phyloP scores from a whole-genome alignment of 495 filamentous ascomycete genomes.

The Talaromyces liani region DNA sequence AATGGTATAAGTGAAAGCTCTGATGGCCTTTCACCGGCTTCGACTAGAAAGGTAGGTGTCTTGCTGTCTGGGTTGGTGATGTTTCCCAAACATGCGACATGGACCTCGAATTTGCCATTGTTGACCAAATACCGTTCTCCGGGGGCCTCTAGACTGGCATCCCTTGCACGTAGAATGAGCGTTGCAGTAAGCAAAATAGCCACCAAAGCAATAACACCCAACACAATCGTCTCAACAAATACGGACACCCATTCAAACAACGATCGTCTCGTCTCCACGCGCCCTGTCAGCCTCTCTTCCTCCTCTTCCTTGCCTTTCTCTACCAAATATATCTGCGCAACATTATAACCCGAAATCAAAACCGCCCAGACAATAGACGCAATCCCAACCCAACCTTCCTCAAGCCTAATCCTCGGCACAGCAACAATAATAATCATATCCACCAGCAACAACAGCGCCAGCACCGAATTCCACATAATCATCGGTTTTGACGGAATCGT shows the following conservation, averaged over 20 bases:
- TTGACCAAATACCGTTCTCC: constrained; percentile 75
- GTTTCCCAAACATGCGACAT: constrained; percentile 76
- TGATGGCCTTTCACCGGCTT: constrained; percentile 71
- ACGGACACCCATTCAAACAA: constrained; percentile 78
- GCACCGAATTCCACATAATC: constrained; percentile 57
- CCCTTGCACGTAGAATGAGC: constrained; percentile 67
- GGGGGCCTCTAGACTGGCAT: constrained; percentile 60
- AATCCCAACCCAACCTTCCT: constrained; percentile 88
- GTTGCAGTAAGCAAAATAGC: constrained; percentile 69
- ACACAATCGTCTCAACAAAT: constrained; percentile 61
- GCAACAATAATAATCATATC: constrained; percentile 72
- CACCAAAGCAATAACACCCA: constrained; percentile 57
- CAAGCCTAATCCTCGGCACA: constrained; percentile 61
- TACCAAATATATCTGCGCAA: constrained; percentile 62
- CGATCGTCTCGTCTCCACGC: constrained; percentile 76
- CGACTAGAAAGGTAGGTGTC: constrained; percentile 65
- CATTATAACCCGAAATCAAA: constrained; percentile 54
- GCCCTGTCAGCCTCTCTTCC: constrained; percentile 85
- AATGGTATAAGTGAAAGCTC: constrained; percentile 67
- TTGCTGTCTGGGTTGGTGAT: constrained; percentile 35
- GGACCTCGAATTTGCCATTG: constrained; percentile 72
- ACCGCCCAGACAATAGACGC: constrained; percentile 73
- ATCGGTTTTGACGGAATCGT: constrained; percentile 69
- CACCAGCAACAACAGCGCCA: constrained; percentile 65
- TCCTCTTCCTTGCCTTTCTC: constrained; percentile 87